phyloP scores from a whole-genome alignment of 2,329 filamentous ascomycete genomes.

The Fusarium keratoplasticum region DNA sequence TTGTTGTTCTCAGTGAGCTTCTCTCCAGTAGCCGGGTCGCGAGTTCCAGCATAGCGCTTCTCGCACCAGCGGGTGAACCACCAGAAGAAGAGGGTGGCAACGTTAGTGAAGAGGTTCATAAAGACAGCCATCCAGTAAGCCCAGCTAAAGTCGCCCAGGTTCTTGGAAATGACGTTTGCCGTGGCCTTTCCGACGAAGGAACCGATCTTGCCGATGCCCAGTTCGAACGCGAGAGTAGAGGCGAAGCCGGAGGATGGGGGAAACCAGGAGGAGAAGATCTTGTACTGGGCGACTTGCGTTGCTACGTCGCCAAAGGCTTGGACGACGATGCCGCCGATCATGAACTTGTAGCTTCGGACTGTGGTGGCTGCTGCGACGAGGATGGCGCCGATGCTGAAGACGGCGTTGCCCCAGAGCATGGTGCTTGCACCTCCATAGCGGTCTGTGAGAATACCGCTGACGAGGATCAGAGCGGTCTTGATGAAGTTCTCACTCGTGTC shows the following conservation, averaged over 20 bases:
- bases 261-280: slow-evolving; percentile 75
- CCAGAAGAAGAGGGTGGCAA: slow-evolving; percentile 64
- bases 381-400: slow-evolving; percentile 69
- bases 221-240: slow-evolving; percentile 69
- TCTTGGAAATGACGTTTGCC: slow-evolving; percentile 68
- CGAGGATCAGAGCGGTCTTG: slow-evolving; percentile 65
- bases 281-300: slow-evolving; percentile 73
- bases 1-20: slow-evolving; percentile 69
- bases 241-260: slow-evolving; percentile 71
- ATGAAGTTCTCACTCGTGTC: slow-evolving; percentile 73
- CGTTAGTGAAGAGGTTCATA: slow-evolving; percentile 73
- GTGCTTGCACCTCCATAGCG: slow-evolving; percentile 68
- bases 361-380: slow-evolving; percentile 68
- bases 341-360: slow-evolving; percentile 67
- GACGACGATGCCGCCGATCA: slow-evolving; percentile 68
- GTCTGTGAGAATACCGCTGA: slow-evolving; percentile 68
- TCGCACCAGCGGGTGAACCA: slow-evolving; percentile 65
- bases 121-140: slow-evolving; percentile 71
- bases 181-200: slow-evolving; percentile 70
- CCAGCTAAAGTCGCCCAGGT: slow-evolving; percentile 70
- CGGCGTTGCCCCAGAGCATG: slow-evolving; percentile 71
- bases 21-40: slow-evolving; percentile 69
- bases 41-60: slow-evolving; percentile 57
- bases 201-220: slow-evolving; percentile 71
- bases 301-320: slow-evolving; percentile 71